Evolutionary conservation across 129 eudicot genomes (phyloP), one percentile per base, ranked within the genome.

Genomic region (Chrysanthemum seticuspe): DNA sequence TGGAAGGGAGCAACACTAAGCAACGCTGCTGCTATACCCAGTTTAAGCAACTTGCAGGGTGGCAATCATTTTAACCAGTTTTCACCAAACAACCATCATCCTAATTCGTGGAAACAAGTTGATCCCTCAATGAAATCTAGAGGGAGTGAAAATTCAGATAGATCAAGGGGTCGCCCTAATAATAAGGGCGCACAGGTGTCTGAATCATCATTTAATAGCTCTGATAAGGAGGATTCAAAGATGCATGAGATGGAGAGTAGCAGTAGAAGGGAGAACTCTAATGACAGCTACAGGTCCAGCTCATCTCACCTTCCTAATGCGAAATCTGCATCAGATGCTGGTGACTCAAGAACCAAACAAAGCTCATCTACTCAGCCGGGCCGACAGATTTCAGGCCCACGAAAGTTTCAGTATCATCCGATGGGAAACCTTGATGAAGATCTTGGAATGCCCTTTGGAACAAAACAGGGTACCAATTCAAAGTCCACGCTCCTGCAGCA

Each of bases 391-490:
- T 56, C 87, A 13, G 84, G 73, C n/a, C 70, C 88, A 55, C 81
- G 77, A 7, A 89, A 92, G 81, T 92, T 92, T 82, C 98, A 88
- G 81, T 85, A 83, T 78, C 96, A 92, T 84, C 98, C 98, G 44
- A 83, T 89, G 96, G 98, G 91, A 75, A 88, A 89, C 76, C 52
- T 85, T 79, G 95, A 80, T 58, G 89, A 85, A 74, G 95, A 89
- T 83, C 83, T 57, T 62, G 91, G 82, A 67, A 74, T 74, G 65
- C 62, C 85, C 19, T 67, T 75, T 75, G 84, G 85, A 73, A 62
- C 64, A 70, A 88, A 86, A 70, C 90, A 91, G 44, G 62, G 81
- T 68, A 61, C 65, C 45, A 80, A 45, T 45, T 62, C 78, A 49
- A 81, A 72, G 73, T 59, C 79, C 50, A 51, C 68, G 63, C 62